These are phyloP conservation scores for Aechmea fasciata DNA, from an alignment of 176 grass and related monocot species.

Conservation along the genomic window DNA sequence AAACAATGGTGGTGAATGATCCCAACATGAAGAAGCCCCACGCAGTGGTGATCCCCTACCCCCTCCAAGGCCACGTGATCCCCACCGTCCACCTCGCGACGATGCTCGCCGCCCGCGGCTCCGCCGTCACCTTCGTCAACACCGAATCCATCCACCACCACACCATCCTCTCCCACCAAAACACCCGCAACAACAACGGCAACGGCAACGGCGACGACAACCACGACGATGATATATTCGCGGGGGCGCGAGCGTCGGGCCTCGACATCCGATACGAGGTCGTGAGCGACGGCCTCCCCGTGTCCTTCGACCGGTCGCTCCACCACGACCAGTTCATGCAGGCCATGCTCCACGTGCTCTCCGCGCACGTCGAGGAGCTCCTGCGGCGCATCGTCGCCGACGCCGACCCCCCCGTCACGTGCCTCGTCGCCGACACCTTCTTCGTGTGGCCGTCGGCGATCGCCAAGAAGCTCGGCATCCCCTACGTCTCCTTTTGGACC, in stretches of 20 bases:
- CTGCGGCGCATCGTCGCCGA: slow-evolving; percentile 29
- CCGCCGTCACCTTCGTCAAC: slow-evolving; percentile 63
- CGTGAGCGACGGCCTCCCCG: slow-evolving; percentile 44
- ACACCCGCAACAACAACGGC: background rate
- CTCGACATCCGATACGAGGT: slow-evolving; percentile 53
- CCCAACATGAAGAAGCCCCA: slow-evolving; percentile 27
- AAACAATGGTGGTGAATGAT: background rate
- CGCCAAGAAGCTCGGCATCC: slow-evolving; percentile 32
- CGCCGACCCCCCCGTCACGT: slow-evolving; percentile 29
- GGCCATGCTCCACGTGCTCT: slow-evolving; percentile 39
- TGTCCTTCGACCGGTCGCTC: slow-evolving; percentile 36
- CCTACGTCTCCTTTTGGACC: slow-evolving; percentile 66
- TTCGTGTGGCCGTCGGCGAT: slow-evolving; percentile 57
- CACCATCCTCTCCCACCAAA: slow-evolving; percentile 3
- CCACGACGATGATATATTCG: slow-evolving; percentile 31
- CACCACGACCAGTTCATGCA: slow-evolving; percentile 58
- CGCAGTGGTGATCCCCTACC: slow-evolving; percentile 48
- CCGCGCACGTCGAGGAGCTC: slow-evolving; percentile 59
- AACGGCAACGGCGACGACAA: background rate
- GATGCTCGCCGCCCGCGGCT: slow-evolving; percentile 26
- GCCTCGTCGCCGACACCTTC: slow-evolving; percentile 56
- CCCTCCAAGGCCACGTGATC: slow-evolving; percentile 66
- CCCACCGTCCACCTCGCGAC: slow-evolving; percentile 49
- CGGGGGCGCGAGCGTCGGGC: slow-evolving; percentile 1
- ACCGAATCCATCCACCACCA: slow-evolving; percentile 49